Percentiles rank a stretch among this genome's conserved stretches.
These are phyloP conservation scores for Aegilops bicornis DNA, from an alignment of 176 grass and related monocot genomes.

Conservation along the genomic window DNA sequence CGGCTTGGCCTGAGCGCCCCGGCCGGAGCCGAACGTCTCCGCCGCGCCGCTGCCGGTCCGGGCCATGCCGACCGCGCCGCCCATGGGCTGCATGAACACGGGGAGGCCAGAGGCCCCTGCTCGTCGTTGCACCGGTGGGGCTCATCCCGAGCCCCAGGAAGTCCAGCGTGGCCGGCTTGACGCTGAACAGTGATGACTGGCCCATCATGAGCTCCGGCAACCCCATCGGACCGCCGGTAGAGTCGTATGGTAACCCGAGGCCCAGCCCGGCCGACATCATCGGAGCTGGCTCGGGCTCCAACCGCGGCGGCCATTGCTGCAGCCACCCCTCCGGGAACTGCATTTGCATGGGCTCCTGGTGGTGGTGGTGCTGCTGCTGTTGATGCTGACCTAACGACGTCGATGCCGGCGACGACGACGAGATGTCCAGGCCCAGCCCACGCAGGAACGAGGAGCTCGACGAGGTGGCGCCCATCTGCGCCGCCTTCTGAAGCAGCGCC, in stretches of 20 bases:
- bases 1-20: conserved; percentile 15
- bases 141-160: conserved; percentile 86
- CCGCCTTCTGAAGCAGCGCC: conserved; percentile 85
- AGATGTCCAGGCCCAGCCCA: conserved; percentile 65
- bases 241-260: conserved; percentile 64
- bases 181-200: conserved; percentile 52
- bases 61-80: conserved; percentile 56
- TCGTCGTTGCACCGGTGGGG: conserved; percentile 35
- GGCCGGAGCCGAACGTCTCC: conserved; percentile 35
- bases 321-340: conserved; percentile 23
- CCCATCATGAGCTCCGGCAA: conserved; percentile 84
- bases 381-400: conserved; percentile 32
- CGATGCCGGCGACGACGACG: conserved; percentile 28
- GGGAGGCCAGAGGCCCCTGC: conserved; percentile 55
- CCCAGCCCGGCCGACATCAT: conserved; percentile 80
- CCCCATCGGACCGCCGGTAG: conserved; percentile 26
- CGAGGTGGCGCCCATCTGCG: conserved; percentile 82
- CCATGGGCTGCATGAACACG: conserved; percentile 61
- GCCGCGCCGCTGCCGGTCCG: conserved; percentile 7
- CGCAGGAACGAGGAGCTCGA: conserved; percentile 76
- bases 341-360: conserved; percentile 36
- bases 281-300: conserved; percentile 39
- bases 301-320: conserved; percentile 53
- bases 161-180: conserved; percentile 84
- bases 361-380: conserved; percentile 23